Conservation (phyloP, 352 stramenopile genomes). For the Globisporangium carolinianum region DNA sequence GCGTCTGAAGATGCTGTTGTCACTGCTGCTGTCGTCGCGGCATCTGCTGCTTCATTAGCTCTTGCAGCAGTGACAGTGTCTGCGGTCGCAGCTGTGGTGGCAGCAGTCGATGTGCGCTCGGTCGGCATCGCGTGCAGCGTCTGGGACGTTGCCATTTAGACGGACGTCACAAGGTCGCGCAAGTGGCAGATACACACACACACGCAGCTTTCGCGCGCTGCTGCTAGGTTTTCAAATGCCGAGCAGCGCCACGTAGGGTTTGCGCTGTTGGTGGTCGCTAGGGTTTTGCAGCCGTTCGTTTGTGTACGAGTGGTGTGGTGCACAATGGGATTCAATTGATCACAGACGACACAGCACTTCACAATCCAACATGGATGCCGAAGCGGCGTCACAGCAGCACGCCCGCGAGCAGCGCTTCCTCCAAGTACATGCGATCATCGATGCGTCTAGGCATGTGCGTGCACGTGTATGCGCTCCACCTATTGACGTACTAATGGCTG, state of each 20-base stretch:
- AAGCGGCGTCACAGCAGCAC: background rate
- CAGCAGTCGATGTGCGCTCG: background rate
- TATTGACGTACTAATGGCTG: too few species aligned
- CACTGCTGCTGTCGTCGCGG: background rate
- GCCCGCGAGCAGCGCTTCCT: slow-evolving; percentile 42
- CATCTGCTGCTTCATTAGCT: background rate
- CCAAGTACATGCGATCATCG: slow-evolving; percentile 10
- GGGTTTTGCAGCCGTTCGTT: too few species aligned
- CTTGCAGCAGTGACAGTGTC: background rate
- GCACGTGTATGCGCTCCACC: background rate
- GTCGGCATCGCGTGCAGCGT: too few species aligned
- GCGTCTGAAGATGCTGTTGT: background rate
- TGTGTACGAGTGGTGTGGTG: background rate
- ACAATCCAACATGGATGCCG: background rate
- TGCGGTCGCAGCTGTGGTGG: background rate
- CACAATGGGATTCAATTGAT: background rate
- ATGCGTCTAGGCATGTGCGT: background rate
- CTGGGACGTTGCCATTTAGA: too few species aligned
- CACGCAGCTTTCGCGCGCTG: background rate
- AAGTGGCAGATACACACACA: background rate
- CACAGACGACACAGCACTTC: background rate
- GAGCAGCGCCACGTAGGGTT: background rate
- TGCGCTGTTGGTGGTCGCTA: background rate
- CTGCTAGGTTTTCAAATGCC: background rate
- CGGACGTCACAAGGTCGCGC: too few species aligned